Conservation (phyloP, 2,329 filamentous ascomycete genomes). For the Zopfia rhizophila region DNA sequence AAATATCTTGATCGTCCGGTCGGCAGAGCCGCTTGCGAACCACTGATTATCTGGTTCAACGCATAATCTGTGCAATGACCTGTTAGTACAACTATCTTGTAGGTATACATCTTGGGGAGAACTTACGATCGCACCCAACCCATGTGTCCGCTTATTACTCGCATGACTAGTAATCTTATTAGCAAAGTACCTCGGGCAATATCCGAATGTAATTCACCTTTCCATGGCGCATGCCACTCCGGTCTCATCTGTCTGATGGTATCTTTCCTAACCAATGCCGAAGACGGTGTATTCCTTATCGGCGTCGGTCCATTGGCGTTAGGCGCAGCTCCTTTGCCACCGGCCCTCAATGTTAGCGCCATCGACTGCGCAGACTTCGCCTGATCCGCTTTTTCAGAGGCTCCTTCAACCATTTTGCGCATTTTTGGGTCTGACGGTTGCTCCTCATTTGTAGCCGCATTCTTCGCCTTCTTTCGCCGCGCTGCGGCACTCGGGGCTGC, state of each 20-base stretch:
- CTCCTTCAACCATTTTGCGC: conserved; percentile 74
- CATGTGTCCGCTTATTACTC: conserved; percentile 94
- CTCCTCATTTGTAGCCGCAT: conserved; percentile 58
- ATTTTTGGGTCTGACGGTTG: conserved; percentile 65
- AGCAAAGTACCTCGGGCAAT: too few species aligned
- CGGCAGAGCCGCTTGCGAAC: conserved; percentile 95
- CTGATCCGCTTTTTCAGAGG: conserved; percentile 60
- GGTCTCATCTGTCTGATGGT: conserved; percentile 77
- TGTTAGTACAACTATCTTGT: conserved; percentile 1
- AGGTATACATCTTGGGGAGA: not conserved
- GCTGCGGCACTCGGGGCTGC: conserved; percentile 66
- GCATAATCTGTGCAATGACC: conserved; percentile 58
- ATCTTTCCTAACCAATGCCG: conserved; percentile 71
- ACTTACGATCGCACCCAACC: conserved; percentile 82
- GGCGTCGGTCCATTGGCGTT: conserved; percentile 67
- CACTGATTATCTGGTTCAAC: conserved; percentile 97
- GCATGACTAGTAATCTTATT: conserved; percentile 69
- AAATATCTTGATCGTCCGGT: conserved; percentile 99
- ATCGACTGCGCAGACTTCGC: conserved; percentile 61
- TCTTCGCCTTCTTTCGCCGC: conserved; percentile 71
- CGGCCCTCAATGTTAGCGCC: conserved; percentile 65
- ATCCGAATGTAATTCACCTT: conserved; percentile 54
- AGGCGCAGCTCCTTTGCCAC: conserved; percentile 58
- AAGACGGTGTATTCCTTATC: conserved; percentile 61
- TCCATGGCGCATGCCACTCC: conserved; percentile 98